These are phyloP conservation scores for Amanita fuliginea DNA, from an alignment of 768 basidiomycete species.

Conservation along the genomic window DNA sequence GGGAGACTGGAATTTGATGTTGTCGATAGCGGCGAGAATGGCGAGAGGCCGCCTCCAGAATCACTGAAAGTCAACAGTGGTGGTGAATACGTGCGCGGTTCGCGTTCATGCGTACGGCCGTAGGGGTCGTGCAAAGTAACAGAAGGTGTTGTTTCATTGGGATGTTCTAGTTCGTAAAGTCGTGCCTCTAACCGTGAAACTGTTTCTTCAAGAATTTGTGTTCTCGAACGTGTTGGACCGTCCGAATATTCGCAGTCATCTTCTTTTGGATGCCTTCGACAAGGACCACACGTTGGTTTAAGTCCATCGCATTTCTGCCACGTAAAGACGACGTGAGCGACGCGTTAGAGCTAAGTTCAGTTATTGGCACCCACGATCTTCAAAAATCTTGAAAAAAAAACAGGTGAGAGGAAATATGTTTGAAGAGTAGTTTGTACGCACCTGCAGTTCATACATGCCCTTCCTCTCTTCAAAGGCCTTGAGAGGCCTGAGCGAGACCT, in stretches of 20 bases:
- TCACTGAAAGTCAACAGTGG: conserved; percentile 23
- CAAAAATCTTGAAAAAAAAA: conserved; percentile 25
- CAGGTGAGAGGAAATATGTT: background rate
- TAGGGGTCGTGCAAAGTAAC: conserved; percentile 46
- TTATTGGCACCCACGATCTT: conserved; percentile 31
- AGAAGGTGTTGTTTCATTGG: conserved; percentile 32
- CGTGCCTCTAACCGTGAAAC: conserved; percentile 44
- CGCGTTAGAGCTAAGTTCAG: background rate
- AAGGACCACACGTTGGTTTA: conserved; percentile 56
- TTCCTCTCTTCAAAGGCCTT: conserved; percentile 41
- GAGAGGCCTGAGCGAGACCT: conserved; percentile 10
- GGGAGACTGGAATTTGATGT: conserved; percentile 36
- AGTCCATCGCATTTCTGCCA: conserved; percentile 52
- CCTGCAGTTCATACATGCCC: conserved; percentile 46
- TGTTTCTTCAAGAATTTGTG: conserved; percentile 49
- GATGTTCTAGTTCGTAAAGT: conserved; percentile 46
- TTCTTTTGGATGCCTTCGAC: conserved; percentile 42
- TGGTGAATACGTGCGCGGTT: conserved; percentile 22
- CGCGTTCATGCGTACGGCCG: conserved; percentile 17
- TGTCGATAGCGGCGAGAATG: conserved; percentile 33
- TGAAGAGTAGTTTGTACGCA: conserved; percentile 12
- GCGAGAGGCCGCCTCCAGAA: conserved; percentile 21
- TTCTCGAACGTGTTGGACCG: conserved; percentile 47
- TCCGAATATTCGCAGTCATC: conserved; percentile 69
- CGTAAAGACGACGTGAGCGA: background rate